Base-by-base conservation (phyloP, 768 basidiomycete species). In the Trametes maxima region DNA sequence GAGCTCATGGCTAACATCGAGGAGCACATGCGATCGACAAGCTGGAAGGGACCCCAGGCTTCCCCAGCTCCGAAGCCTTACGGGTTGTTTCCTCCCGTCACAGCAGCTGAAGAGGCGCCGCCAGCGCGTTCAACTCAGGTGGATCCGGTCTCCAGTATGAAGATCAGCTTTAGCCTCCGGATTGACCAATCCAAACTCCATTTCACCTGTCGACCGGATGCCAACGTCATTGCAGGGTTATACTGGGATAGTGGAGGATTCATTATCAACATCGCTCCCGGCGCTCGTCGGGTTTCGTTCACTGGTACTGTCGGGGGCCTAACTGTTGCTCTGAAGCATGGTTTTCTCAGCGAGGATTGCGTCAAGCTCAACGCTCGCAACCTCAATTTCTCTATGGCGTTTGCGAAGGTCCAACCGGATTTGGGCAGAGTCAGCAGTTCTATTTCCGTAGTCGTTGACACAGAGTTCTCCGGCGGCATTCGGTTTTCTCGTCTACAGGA, bases 231-330 rank as follows among this genome's bases (percentile, higher is more conserved):
- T 43, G 93, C 92, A 14, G 89, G 88, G 1, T 70, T 97, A 36
- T 83, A 92, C 48, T 98, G 96, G 96, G 90, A 96, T 55, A 95
- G 92, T 66, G 96, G 96, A 43, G 95, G 94, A 0, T 95, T 98
- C 69, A 76, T 94, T 50, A 73, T 95, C 55, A 90, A 86, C 67
- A 77, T 93, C 42, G 84, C 88, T 39, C 90, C 94, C 1, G 87
- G 87, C 2, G 85, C 85, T 49, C 80, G 84, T n/a, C 85, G 82
- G 49, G 78, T 90, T 36, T 82, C 86, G 12, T 86, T 97, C 65
- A 87, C 88, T 0, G 91, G 90, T 6, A 85, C 84, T 52, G 86
- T 97, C 11, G 89, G 88, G 17, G 95, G 93, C 0, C 79, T 98
- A 24, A 89, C 88, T 4, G 77, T 89, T 28, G 88, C 90, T 2